Evolutionary conservation across 805 yeast genomes (phyloP).

Genomic region (Teunomyces kruisii): DNA sequence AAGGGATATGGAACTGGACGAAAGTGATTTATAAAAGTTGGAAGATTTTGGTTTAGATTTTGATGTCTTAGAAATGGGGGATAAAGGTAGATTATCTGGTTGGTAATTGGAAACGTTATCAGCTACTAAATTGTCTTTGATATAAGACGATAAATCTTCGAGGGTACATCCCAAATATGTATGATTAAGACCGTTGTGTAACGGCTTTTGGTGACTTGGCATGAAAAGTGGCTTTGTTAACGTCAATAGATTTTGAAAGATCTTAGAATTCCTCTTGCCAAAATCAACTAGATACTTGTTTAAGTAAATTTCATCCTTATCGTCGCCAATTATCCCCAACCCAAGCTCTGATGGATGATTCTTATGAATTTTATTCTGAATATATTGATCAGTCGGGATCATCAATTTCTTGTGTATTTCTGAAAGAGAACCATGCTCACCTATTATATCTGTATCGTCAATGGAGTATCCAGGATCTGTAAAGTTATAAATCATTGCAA

Average conservation of each 20-base stretch:
- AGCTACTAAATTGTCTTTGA: conserved; percentile 17
- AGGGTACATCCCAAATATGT: conserved; percentile 25
- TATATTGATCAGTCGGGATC: conserved; percentile 36
- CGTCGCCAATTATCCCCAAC: conserved; percentile 17
- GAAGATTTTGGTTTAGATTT: conserved; percentile 8
- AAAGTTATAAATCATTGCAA: conserved; percentile 33
- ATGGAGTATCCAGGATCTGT: conserved; percentile 30
- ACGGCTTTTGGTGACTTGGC: conserved; percentile 23
- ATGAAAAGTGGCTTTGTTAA: conserved; percentile 23
- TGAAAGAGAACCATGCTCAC: conserved; percentile 20
- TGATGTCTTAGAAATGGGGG: background rate
- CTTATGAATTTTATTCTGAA: conserved; percentile 21
- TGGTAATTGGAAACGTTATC: background rate
- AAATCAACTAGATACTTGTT: conserved; percentile 17
- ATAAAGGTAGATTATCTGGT: background rate
- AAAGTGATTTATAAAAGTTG: conserved; percentile 10
- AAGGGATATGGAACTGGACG: conserved; percentile 13
- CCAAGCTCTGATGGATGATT: conserved; percentile 16
- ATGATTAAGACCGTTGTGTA: conserved; percentile 21
- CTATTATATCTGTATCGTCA: conserved; percentile 22
- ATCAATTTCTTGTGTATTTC: conserved; percentile 31
- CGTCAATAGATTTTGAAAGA: conserved; percentile 18
- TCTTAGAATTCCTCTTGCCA: conserved; percentile 16
- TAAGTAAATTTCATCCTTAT: conserved; percentile 10
- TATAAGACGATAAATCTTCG: conserved; percentile 27